Base-by-base conservation (phyloP, 2,329 filamentous ascomycete genomes). In the Verruconis gallopava region DNA sequence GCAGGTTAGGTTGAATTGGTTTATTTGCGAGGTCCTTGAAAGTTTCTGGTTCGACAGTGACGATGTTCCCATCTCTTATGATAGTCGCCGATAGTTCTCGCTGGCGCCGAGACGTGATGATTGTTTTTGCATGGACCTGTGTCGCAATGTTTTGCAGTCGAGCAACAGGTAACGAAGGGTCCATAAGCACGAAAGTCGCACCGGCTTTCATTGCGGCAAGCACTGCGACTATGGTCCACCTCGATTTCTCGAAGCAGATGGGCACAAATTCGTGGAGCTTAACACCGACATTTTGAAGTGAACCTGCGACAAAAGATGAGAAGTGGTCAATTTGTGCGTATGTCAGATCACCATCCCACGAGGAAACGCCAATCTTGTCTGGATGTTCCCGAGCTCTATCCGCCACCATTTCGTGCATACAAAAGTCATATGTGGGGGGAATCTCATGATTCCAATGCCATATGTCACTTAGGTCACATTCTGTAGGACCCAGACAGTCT, bases 401-500 rank as follows among this genome's bases (percentile, higher is more conserved):
- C 3, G 60, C 51, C 13, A 72, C 53, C 43, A 68, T 57, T 1
- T 67, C 63, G 46, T 71, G 66, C 57, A 68, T 68, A 50, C 67
- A 69, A 30, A 58, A 61, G 25, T 60, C 53, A 41, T 63, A 55
- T 1, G 58, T 57, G 2, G 64, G 61, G 15, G 67, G 67, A 2
- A 71, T 46, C 2, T 56, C 45, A 20, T 64, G 53, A 36, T 70
- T 71, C 64, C 67, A 69, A 3, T 51, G 51, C 68, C 69, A 71
- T 34, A 71, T 42, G n/a, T 42, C 40, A 13, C 36, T 19, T 12
- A 43, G 19, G 36, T 43, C 41, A 30, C 41, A 13, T 33, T n/a
- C 3, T 5, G 34, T 43, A 3, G 41, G 41, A 17, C 35, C 28
- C 19, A 38, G 2, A 21, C 41, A 43, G n/a, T 43, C 35, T 2